These are phyloP conservation scores for Penicillium pancosmium DNA, from an alignment of 495 filamentous ascomycete species.

Conservation along the genomic window DNA sequence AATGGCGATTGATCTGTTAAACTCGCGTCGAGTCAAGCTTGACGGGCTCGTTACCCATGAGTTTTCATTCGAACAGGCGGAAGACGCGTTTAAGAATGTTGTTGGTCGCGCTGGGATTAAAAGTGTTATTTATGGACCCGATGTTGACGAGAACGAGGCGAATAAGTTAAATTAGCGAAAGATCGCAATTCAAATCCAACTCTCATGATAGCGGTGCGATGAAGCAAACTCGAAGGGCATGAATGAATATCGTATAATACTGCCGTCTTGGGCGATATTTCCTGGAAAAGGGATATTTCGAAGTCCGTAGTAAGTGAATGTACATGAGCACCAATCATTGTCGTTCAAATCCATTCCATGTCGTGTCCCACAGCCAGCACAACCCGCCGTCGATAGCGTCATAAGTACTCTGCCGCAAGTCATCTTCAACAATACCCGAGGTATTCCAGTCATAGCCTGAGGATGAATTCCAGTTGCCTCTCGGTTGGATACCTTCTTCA, in stretches of 20 bases:
- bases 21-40: slow-evolving; percentile 64
- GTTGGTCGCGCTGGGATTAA: slow-evolving; percentile 28
- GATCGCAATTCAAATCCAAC: not conserved
- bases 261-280: not conserved
- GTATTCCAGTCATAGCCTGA: not conserved
- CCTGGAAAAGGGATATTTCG: not conserved
- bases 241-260: not conserved
- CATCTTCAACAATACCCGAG: not conserved
- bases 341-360: slow-evolving; percentile 26
- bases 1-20: slow-evolving; percentile 71
- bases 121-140: slow-evolving; percentile 36
- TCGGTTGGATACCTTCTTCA: not conserved
- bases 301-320: not conserved
- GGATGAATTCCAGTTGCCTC: not conserved
- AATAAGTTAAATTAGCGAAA: slow-evolving; percentile 7
- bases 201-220: not conserved
- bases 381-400: slow-evolving; percentile 22
- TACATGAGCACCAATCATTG: not conserved
- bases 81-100: slow-evolving; percentile 28
- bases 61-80: slow-evolving; percentile 21
- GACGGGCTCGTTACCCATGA: slow-evolving; percentile 68
- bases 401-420: slow-evolving; percentile 2
- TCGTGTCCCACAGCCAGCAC: slow-evolving; percentile 36
- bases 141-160: slow-evolving; percentile 23
- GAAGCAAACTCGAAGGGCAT: not conserved